Evolutionary conservation across 2,329 filamentous ascomycete genomes (phyloP), one percentile per base, ranked within the genome.

Genomic region (Trichoderma sp.): DNA sequence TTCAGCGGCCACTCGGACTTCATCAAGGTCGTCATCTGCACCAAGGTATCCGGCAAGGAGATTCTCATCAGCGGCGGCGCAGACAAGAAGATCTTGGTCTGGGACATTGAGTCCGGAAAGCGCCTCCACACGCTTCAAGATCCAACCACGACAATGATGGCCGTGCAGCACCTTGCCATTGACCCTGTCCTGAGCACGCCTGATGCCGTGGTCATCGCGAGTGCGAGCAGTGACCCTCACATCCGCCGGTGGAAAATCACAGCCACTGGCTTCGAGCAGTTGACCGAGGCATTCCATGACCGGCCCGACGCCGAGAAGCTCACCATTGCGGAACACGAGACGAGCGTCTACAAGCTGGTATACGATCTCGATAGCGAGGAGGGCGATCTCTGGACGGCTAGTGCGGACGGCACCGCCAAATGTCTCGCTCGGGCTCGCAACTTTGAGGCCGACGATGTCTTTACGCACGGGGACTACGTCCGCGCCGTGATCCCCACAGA

Each of bases 401-500:
- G 94, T 73, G 94, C 94, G 5, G 96, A 99, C 80, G 96, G 94
- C 76, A 94, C 92, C 0, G 90, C 90, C 2, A 96, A 95, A 80
- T 95, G 93, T 76, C 86, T 98, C 9, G 87, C 91, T 1, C 86
- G 94, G 67, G 84, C 86, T 28, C 88, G 88, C 59, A 86, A 85
- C 20, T 98, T 94, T 86, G 88, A 87, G 59, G 82, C 88, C 4
- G 93, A 95, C 72, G 91, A 95, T 69, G 87, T 83, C 1, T 88
- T 97, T 73, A 82, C 86, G 69, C 96, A 99, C 79, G 93, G 94
- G 2, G 94, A 97, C 80, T 98, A 97, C 79, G 95, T 98, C 34
- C 90, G 94, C 72, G 93, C 94, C 71, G 88, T 98, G 26, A 89
- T 90, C 9, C 86, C 95, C 53, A 90, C 89, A 1, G 91, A 92